Percentiles rank a stretch among this genome's conserved stretches.
phyloP scores from a whole-genome alignment of 2,329 filamentous ascomycete species.

The Colletotrichum euphorbiae region DNA sequence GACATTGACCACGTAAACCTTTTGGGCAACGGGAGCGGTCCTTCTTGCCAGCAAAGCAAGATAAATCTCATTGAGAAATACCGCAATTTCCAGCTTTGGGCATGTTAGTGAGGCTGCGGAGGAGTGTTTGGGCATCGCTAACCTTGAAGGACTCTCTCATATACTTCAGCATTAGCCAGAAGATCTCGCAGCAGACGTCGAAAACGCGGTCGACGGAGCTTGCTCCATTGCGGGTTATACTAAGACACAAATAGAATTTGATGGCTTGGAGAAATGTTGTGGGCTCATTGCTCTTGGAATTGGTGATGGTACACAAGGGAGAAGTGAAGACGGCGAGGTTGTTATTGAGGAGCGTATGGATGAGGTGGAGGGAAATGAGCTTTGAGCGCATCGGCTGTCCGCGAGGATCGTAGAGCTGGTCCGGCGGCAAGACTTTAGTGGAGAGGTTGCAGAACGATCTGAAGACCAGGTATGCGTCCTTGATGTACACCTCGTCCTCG shows the following conservation, averaged over 20 bases:
- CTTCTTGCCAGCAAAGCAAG: conserved; percentile 89
- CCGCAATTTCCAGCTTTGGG: conserved; percentile 89
- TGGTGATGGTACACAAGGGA: conserved; percentile 90
- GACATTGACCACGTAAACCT: conserved; percentile 89
- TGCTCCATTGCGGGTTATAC: conserved; percentile 92
- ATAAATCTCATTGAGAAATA: conserved; percentile 98
- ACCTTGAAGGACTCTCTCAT: conserved; percentile 95
- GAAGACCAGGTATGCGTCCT: conserved; percentile 97
- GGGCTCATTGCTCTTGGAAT: conserved; percentile 87
- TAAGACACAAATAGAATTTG: conserved; percentile 96
- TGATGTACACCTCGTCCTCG: conserved; percentile 96
- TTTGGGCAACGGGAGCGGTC: conserved; percentile 88
- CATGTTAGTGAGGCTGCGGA: conserved; percentile 43
- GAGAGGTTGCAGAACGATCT: conserved; percentile 97
- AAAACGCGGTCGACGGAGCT: conserved; percentile 94
- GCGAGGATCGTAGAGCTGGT: conserved; percentile 92
- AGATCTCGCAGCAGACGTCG: conserved; percentile 95
- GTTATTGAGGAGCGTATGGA: conserved; percentile 95
- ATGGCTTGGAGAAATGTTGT: conserved; percentile 94
- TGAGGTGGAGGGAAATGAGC: conserved; percentile 92
- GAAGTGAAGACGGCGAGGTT: conserved; percentile 92
- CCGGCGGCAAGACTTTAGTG: conserved; percentile 88
- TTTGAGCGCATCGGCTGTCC: conserved; percentile 98
- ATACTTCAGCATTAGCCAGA: conserved; percentile 96
- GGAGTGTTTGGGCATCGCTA: conserved; percentile 41